Evolutionary conservation across 441 rosid genomes (phyloP).

Genomic region (Jatropha multifida): DNA sequence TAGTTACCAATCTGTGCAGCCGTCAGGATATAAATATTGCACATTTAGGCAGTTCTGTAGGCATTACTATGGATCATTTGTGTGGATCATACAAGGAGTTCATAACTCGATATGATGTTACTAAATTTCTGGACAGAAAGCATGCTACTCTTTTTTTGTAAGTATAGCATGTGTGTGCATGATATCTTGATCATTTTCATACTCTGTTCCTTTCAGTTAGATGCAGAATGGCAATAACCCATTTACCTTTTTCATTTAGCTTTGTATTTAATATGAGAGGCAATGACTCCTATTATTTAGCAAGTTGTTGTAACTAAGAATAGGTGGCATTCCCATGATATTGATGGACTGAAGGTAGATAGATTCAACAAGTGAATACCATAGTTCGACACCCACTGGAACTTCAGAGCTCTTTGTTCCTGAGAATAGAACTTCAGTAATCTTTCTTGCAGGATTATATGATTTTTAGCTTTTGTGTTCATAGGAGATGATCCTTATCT

Average conservation of each 20-base stretch:
- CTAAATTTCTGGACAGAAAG: background rate
- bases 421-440: background rate
- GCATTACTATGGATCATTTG: background rate
- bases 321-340: background rate
- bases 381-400: background rate
- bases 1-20: background rate
- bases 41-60: background rate
- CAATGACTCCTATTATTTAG: background rate
- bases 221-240: background rate
- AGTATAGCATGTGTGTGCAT: constrained; percentile 5
- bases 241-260: background rate
- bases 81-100: background rate
- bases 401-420: background rate
- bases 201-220: background rate
- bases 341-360: constrained; percentile 2
- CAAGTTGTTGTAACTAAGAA: constrained; percentile 1
- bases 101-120: background rate
- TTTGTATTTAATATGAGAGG: background rate
- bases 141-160: constrained; percentile 5
- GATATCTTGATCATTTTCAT: background rate
- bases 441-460: background rate
- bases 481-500: background rate
- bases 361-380: background rate
- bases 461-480: background rate
- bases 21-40: background rate